A percentile compares a stretch with the other conserved stretches of the same genome.
Conservation (phyloP, 1,284 basidiomycete species). For the Golubevia sp. region DNA sequence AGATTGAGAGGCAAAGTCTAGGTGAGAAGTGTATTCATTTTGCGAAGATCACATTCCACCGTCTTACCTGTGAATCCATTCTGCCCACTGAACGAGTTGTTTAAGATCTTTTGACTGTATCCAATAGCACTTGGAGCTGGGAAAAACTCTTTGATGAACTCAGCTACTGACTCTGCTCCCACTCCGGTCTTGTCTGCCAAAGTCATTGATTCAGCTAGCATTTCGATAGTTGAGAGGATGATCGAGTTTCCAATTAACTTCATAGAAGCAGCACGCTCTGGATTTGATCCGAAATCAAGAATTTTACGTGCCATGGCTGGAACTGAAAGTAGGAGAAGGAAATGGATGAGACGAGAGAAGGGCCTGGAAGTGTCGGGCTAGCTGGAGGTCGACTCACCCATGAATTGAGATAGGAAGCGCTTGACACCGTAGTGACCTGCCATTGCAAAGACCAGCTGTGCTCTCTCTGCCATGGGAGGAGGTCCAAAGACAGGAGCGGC, state of each 20-base stretch:
- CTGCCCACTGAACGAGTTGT: slow-evolving; percentile 75
- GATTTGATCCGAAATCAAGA: slow-evolving; percentile 69
- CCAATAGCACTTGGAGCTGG: slow-evolving; percentile 40
- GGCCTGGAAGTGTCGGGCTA: too few relatives aligned
- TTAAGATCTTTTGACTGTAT: slow-evolving; percentile 65
- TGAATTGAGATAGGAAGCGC: slow-evolving; percentile 75
- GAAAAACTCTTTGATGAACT: slow-evolving; percentile 41
- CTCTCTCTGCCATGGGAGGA: slow-evolving; percentile 68
- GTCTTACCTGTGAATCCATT: slow-evolving; percentile 84
- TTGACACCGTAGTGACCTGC: slow-evolving; percentile 82
- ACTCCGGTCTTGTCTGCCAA: slow-evolving; percentile 83
- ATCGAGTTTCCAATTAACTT: slow-evolving; percentile 70
- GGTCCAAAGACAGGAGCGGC: slow-evolving; percentile 44
- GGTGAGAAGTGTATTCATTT: too few relatives aligned
- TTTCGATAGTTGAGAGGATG: slow-evolving; percentile 67
- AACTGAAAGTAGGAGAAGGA: slow-evolving; percentile 50
- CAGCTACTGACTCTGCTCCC: slow-evolving; percentile 67
- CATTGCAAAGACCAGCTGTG: slow-evolving; percentile 76
- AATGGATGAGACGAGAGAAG: slow-evolving; percentile 2
- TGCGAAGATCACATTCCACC: too few relatives aligned
- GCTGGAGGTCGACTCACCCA: slow-evolving; percentile 63
- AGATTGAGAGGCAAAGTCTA: too few relatives aligned
- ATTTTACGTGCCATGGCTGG: slow-evolving; percentile 78
- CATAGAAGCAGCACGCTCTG: slow-evolving; percentile 74
- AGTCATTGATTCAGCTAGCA: slow-evolving; percentile 80